phyloP scores from a whole-genome alignment of 2,329 filamentous ascomycete genomes.

The Canariomyces notabilis region DNA sequence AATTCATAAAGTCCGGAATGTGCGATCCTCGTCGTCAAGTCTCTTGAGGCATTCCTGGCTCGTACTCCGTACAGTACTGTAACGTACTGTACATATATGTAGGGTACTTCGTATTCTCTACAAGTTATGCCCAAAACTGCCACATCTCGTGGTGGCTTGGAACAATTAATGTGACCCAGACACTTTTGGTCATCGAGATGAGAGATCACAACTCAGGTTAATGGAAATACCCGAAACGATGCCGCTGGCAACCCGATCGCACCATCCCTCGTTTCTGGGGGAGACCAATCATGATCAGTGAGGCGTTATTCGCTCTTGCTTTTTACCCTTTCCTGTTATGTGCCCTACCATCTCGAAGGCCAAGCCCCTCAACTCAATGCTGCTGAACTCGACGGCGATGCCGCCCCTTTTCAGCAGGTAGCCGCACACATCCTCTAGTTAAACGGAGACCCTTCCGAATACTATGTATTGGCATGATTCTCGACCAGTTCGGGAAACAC shows the following conservation, averaged over 20 bases:
- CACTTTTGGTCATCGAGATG: background rate
- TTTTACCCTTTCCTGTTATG: background rate
- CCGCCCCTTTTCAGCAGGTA: no score
- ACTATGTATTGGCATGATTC: no score
- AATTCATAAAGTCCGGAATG: no score
- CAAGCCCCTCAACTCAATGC: background rate
- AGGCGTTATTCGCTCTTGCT: background rate
- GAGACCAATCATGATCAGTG: constrained; percentile 11
- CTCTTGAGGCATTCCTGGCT: no score
- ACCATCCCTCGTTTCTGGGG: constrained; percentile 9
- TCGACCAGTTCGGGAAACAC: no score
- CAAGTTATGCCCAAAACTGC: background rate
- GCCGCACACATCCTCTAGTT: no score
- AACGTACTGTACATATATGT: no score
- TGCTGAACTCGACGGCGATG: background rate
- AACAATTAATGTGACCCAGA: constrained; percentile 1
- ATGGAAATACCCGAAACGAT: background rate
- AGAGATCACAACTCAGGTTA: constrained; percentile 5
- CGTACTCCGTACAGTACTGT: no score
- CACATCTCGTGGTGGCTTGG: constrained; percentile 13
- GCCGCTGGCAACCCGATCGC: background rate
- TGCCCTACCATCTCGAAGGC: background rate
- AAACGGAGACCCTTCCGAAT: no score
- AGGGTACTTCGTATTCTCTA: constrained; percentile 7
- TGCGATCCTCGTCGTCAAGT: no score